These are phyloP conservation scores for Mortierella sp. DNA, from an alignment of 371 early-diverging fungal genomes.

Conservation along the genomic window DNA sequence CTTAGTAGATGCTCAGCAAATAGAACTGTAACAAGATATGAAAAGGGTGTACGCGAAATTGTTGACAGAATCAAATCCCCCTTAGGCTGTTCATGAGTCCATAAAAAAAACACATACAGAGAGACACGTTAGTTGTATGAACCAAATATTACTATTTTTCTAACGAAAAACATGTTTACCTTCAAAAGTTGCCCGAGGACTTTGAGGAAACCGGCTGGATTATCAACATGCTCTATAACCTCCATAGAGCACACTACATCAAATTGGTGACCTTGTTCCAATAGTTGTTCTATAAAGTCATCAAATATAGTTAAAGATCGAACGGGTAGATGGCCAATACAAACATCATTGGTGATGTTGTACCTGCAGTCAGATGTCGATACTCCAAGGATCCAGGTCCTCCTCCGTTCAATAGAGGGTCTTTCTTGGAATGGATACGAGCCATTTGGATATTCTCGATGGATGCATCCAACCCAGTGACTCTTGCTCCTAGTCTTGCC, in stretches of 20 bases:
- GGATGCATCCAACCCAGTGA: slow-evolving; percentile 91
- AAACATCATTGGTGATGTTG: neutral
- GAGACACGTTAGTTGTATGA: neutral
- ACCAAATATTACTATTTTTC: no score
- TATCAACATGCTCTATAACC: slow-evolving; percentile 93
- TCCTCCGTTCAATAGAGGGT: slow-evolving; percentile 68
- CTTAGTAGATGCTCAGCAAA: slow-evolving; percentile 87
- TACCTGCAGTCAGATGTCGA: slow-evolving; percentile 78
- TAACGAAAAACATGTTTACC: slow-evolving; percentile 41
- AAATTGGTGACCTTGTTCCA: slow-evolving; percentile 69
- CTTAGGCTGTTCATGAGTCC: slow-evolving; percentile 61
- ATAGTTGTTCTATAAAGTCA: slow-evolving; percentile 65
- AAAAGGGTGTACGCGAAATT: slow-evolving; percentile 87
- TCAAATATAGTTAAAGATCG: neutral
- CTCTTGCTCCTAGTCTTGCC: slow-evolving; percentile 85
- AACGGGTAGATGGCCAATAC: neutral
- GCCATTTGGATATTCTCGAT: slow-evolving; percentile 88
- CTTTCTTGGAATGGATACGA: slow-evolving; percentile 73
- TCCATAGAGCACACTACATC: slow-evolving; percentile 92
- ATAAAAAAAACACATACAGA: neutral
- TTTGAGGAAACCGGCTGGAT: slow-evolving; percentile 78
- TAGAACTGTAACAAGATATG: slow-evolving; percentile 84
- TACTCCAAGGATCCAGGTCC: slow-evolving; percentile 72
- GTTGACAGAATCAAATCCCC: slow-evolving; percentile 90
- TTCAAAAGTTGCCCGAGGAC: slow-evolving; percentile 74